Evolutionary conservation across 1,139 yeast genomes (phyloP).

Genomic region (Ogataea hybrid): DNA sequence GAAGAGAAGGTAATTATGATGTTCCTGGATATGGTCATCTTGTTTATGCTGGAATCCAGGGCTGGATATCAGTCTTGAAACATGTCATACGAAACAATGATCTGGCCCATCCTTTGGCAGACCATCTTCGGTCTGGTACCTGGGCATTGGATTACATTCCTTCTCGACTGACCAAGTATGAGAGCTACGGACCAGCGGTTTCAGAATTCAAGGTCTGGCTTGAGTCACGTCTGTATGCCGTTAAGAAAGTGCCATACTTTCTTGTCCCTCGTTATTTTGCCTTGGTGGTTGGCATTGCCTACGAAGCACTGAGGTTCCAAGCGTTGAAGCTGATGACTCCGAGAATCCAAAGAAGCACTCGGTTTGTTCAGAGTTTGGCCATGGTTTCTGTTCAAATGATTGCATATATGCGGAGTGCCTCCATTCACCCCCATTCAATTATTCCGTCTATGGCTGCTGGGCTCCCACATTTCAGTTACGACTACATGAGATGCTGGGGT

Average conservation of each 20-base stretch:
- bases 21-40: too few relatives aligned
- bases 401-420: slow-evolving; percentile 71
- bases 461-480: slow-evolving; percentile 86
- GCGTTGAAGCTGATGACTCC: slow-evolving; percentile 58
- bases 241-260: slow-evolving; percentile 70
- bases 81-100: too few relatives aligned
- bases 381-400: slow-evolving; percentile 87
- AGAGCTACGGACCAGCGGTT: too few relatives aligned
- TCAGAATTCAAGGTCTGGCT: too few relatives aligned
- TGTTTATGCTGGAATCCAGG: too few relatives aligned
- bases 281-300: slow-evolving; percentile 72
- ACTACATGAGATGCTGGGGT: slow-evolving; percentile 98
- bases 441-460: slow-evolving; percentile 93
- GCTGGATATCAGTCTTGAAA: too few relatives aligned
- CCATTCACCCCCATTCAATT: slow-evolving; percentile 61
- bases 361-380: slow-evolving; percentile 77
- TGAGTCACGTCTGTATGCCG: slow-evolving; percentile 58
- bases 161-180: too few relatives aligned
- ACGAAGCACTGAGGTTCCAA: slow-evolving; percentile 71
- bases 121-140: too few relatives aligned
- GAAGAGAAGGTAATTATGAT: too few relatives aligned
- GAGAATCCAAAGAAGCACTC: slow-evolving; percentile 57
- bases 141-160: too few relatives aligned
- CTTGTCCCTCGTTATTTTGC: slow-evolving; percentile 87
- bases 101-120: too few relatives aligned